Percentiles rank a stretch among this genome's conserved stretches.
Evolutionary conservation across 2,329 filamentous ascomycete genomes (phyloP).

Genomic region (Penicillium crustosum): DNA sequence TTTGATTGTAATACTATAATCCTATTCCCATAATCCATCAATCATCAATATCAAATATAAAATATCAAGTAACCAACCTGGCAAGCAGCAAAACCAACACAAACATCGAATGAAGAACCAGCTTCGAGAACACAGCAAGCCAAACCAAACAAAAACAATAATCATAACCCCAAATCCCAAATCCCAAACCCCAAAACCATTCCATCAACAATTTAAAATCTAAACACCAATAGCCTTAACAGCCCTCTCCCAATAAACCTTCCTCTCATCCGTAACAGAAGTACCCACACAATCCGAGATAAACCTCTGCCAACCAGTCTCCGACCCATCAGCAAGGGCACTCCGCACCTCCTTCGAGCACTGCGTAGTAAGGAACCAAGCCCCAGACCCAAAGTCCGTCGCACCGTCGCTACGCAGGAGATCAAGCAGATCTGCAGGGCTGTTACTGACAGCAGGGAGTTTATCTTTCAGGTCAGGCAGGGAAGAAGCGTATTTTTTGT

Average conservation of each 20-base stretch:
- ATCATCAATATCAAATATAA: not conserved
- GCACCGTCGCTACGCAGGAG: conserved; percentile 51
- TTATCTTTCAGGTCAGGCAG: conserved; percentile 46
- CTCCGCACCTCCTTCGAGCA: conserved; percentile 49
- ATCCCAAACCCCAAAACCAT: conserved; percentile 14
- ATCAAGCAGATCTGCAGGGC: conserved; percentile 48
- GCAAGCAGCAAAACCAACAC: not conserved
- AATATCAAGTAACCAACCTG: not conserved
- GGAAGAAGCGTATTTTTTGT: conserved; percentile 55
- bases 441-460: conserved; percentile 34
- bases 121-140: conserved; percentile 1
- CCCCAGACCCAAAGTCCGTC: conserved; percentile 58
- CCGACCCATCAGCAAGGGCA: conserved; percentile 48
- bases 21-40: not conserved
- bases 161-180: conserved; percentile 2
- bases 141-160: not conserved
- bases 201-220: not conserved
- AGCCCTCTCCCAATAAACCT: conserved; percentile 53
- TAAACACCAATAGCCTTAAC: conserved; percentile 40
- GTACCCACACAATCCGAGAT: conserved; percentile 56
- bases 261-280: conserved; percentile 47
- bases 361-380: conserved; percentile 61
- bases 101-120: conserved; percentile 14
- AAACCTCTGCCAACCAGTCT: conserved; percentile 55
- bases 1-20: not conserved